phyloP scores from a whole-genome alignment of 2,329 filamentous ascomycete genomes.

The Nemania diffusa region DNA sequence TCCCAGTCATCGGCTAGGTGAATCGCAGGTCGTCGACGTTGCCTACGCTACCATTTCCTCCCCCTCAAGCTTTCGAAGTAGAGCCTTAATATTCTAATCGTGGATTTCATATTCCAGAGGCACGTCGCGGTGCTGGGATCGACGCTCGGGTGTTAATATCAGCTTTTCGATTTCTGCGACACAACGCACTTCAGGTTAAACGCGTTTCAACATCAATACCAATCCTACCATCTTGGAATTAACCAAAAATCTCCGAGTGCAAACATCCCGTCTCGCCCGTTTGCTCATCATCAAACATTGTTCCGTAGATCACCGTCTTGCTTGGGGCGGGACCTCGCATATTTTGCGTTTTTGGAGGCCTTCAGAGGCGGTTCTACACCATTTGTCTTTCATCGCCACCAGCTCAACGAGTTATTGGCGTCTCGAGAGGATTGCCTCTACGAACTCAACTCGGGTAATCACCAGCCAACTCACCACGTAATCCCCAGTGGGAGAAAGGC shows the following conservation, averaged over 20 bases:
- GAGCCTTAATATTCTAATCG: constrained; percentile 29
- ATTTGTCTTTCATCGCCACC: constrained; percentile 23
- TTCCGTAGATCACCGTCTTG: constrained; percentile 53
- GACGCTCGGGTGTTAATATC: constrained; percentile 39
- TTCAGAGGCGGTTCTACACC: constrained; percentile 32
- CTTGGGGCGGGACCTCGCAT: constrained; percentile 50
- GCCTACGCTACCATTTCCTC: constrained; percentile 7
- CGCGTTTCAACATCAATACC: constrained; percentile 49
- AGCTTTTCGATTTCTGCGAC: constrained; percentile 54
- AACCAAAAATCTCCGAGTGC: constrained; percentile 21
- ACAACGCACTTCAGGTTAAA: constrained; percentile 50
- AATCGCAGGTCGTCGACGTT: constrained; percentile 25
- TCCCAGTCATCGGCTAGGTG: constrained; percentile 21
- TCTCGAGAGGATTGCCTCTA: constrained; percentile 6
- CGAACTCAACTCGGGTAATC: neutral
- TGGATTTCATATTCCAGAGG: constrained; percentile 25
- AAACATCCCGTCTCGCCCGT: constrained; percentile 20
- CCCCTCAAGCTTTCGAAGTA: constrained; percentile 15
- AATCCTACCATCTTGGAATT: constrained; percentile 41
- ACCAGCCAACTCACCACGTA: constrained; percentile 4
- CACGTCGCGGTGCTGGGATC: constrained; percentile 33
- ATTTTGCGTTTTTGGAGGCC: constrained; percentile 35
- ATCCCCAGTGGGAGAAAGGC: constrained; percentile 11
- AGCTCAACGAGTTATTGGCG: constrained; percentile 5
- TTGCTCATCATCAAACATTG: constrained; percentile 38